Evolutionary conservation across 345 rosid genomes (phyloP).

Genomic region (Erucastrum elatum): DNA sequence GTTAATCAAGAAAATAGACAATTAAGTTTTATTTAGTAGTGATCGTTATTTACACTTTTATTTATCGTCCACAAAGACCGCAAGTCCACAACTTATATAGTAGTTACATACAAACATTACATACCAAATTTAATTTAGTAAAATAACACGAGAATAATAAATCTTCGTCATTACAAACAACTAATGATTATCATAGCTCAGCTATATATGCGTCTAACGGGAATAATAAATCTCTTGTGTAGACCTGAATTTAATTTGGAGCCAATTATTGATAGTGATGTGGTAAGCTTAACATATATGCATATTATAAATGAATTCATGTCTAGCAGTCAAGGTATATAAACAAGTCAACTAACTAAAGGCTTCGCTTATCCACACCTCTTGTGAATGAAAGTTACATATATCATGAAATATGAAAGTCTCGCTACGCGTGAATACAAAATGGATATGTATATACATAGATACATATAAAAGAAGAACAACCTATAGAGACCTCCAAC

Average conservation of each 20-base stretch:
- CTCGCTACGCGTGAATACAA: neutral
- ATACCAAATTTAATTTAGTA: too few species aligned
- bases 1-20: neutral
- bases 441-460: neutral
- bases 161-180: too few species aligned
- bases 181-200: neutral
- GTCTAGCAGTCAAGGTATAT: neutral
- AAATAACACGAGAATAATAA: too few species aligned
- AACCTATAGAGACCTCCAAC: too few species aligned
- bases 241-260: neutral
- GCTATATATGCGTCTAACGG: neutral
- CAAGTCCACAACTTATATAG: too few species aligned
- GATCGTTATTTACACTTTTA: neutral
- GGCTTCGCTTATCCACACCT: neutral
- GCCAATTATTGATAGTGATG: slow-evolving; percentile 1
- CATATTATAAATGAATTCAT: neutral
- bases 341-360: slow-evolving; percentile 3
- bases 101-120: too few species aligned
- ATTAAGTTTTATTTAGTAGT: neutral
- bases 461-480: neutral
- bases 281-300: neutral
- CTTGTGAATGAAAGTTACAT: neutral
- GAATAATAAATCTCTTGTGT: neutral
- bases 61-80: too few species aligned
- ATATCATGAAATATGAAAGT: neutral